Evolutionary conservation across 2,329 filamentous ascomycete species (phyloP).

Genomic region (Didymella exigua): DNA sequence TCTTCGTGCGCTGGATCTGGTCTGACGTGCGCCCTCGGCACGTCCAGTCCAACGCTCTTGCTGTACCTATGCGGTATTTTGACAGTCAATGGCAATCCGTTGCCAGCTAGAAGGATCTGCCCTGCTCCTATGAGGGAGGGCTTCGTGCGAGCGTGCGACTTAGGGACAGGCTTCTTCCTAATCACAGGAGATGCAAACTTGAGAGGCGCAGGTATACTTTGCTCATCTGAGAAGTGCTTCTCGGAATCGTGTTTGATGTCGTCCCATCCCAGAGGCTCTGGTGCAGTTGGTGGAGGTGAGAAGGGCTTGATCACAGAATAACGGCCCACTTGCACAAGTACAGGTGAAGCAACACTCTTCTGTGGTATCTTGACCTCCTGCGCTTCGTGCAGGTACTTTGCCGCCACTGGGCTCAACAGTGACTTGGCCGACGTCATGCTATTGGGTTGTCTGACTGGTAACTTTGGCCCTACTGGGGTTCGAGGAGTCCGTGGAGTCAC

Average conservation of each 20-base stretch:
- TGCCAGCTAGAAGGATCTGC: conserved; percentile 21
- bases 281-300: conserved; percentile 16
- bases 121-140: conserved; percentile 26
- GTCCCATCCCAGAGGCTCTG: conserved; percentile 36
- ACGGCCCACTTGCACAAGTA: conserved; percentile 11
- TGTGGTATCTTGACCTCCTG: conserved; percentile 15
- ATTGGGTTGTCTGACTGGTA: conserved; percentile 13
- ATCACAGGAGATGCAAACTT: conserved; percentile 9
- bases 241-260: conserved; percentile 32
- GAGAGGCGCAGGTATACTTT: conserved; percentile 14
- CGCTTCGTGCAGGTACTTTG: conserved; percentile 12
- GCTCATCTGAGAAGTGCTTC: conserved; percentile 8
- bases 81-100: conserved; percentile 31
- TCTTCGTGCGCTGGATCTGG: conserved; percentile 16
- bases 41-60: conserved; percentile 25
- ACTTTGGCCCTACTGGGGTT: conserved; percentile 13
- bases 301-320: conserved; percentile 12
- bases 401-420: conserved; percentile 11
- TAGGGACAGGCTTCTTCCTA: conserved; percentile 22
- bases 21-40: conserved; percentile 18
- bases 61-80: conserved; percentile 25
- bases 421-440: conserved; percentile 8
- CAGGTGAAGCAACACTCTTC: conserved; percentile 12
- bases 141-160: conserved; percentile 19
- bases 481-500: conserved; percentile 31